phyloP scores from a whole-genome alignment of 2,329 filamentous ascomycete species.

The Acephala macrosclerotiorum region DNA sequence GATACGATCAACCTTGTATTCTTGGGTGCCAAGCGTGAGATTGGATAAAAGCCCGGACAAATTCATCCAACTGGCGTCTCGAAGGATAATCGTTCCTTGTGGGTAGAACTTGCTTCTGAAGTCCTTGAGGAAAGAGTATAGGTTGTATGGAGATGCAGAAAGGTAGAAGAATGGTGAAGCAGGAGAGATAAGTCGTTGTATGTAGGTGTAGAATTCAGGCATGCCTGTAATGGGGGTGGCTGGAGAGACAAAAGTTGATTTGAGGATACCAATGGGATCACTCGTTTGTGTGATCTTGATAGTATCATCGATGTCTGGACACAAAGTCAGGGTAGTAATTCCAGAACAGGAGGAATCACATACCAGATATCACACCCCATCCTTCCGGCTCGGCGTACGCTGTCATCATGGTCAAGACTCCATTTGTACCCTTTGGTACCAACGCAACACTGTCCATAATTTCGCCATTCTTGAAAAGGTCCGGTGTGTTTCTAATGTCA shows the following conservation, averaged over 20 bases:
- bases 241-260: slow-evolving; percentile 81
- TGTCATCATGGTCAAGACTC: slow-evolving; percentile 70
- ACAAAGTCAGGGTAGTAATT: slow-evolving; percentile 29
- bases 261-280: slow-evolving; percentile 80
- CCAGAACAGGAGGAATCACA: slow-evolving; percentile 21
- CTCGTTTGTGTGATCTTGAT: slow-evolving; percentile 91
- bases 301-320: slow-evolving; percentile 86
- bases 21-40: slow-evolving; percentile 80
- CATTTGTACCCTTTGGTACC: slow-evolving; percentile 59
- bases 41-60: slow-evolving; percentile 80
- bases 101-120: slow-evolving; percentile 79
- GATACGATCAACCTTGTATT: slow-evolving; percentile 86
- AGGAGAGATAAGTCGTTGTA: slow-evolving; percentile 60
- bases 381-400: slow-evolving; percentile 78
- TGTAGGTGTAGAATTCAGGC: slow-evolving; percentile 79
- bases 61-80: slow-evolving; percentile 87
- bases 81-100: slow-evolving; percentile 80
- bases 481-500: slow-evolving; percentile 63
- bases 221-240: slow-evolving; percentile 78
- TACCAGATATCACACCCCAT: slow-evolving; percentile 83
- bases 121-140: slow-evolving; percentile 83
- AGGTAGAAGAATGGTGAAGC: slow-evolving; percentile 89
- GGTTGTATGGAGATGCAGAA: slow-evolving; percentile 91
- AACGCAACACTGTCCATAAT: slow-evolving; percentile 55
- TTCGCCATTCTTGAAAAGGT: slow-evolving; percentile 51